Conservation (phyloP, 495 filamentous ascomycete genomes). For the Penicillium waksmanii region DNA sequence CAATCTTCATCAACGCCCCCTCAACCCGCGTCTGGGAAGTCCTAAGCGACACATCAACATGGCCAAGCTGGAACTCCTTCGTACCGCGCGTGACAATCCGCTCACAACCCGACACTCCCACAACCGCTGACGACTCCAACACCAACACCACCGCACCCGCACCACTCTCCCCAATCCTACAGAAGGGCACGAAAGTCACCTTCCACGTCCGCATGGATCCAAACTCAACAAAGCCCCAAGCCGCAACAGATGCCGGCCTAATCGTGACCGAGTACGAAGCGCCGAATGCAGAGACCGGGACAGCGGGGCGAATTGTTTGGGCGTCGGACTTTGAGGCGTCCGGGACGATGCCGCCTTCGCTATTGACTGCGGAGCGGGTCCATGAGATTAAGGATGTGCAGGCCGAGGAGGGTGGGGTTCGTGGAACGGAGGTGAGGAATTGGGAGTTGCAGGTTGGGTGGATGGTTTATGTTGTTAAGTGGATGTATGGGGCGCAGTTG, state of each 20-base stretch:
- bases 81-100: conserved; percentile 45
- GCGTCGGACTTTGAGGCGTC: conserved; percentile 27
- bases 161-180: conserved; percentile 34
- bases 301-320: conserved; percentile 44
- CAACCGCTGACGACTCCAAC: not conserved
- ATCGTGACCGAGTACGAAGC: conserved; percentile 35
- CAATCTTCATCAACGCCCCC: conserved; percentile 39
- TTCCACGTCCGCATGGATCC: conserved; percentile 51
- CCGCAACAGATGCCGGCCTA: conserved; percentile 27
- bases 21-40: conserved; percentile 38
- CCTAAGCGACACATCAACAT: conserved; percentile 47
- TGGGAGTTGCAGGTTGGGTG: conserved; percentile 49
- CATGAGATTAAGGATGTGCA: conserved; percentile 44
- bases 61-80: conserved; percentile 49
- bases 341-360: conserved; percentile 30
- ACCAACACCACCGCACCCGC: conserved; percentile 3
- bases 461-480: conserved; percentile 43
- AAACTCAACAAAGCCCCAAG: conserved; percentile 31
- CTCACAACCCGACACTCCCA: conserved; percentile 31
- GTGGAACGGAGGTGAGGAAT: conserved; percentile 28
- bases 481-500: conserved; percentile 41
- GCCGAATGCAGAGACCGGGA: conserved; percentile 26
- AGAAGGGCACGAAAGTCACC: conserved; percentile 40
- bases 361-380: conserved; percentile 44
- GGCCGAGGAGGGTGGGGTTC: not conserved